These are phyloP conservation scores for Stevia rebaudiana DNA, from an alignment of 140 eudicot genomes.

Conservation along the genomic window DNA sequence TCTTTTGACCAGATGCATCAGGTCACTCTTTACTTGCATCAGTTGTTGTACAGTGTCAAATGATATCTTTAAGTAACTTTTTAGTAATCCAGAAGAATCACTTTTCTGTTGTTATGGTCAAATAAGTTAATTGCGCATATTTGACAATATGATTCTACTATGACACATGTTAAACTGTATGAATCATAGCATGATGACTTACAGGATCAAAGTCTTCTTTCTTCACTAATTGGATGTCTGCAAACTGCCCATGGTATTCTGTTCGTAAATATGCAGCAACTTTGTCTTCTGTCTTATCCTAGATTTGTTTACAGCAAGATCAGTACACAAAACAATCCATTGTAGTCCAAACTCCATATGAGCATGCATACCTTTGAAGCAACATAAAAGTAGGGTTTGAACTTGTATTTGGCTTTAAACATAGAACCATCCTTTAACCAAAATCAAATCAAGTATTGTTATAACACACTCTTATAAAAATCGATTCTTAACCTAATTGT, in stretches of 20 bases:
- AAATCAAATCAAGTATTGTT: neutral
- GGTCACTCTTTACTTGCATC: conserved; percentile 78
- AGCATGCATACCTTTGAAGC: conserved; percentile 60
- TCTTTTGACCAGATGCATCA: conserved; percentile 79
- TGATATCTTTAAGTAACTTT: conserved; percentile 72
- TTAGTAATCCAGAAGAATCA: conserved; percentile 77
- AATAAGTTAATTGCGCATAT: neutral
- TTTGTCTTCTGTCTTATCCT: conserved; percentile 90
- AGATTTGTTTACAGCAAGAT: neutral
- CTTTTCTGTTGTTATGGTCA: conserved; percentile 57
- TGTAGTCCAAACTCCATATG: neutral
- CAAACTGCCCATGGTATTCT: conserved; percentile 79
- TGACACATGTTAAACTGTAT: neutral
- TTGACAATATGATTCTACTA: neutral
- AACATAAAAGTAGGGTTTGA: conserved; percentile 88
- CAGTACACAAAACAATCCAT: neutral
- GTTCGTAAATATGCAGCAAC: conserved; percentile 90
- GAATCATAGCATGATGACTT: conserved; percentile 27
- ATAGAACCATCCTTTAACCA: conserved; percentile 78
- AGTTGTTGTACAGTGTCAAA: conserved; percentile 90
- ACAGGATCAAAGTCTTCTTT: conserved; percentile 99
- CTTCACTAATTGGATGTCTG: conserved; percentile 64
- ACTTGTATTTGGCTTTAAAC: conserved; percentile 78
- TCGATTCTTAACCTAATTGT: neutral
- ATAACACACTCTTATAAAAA: neutral